Base-by-base conservation (phyloP, 768 basidiomycete genomes). In the Suillus weaverae region DNA sequence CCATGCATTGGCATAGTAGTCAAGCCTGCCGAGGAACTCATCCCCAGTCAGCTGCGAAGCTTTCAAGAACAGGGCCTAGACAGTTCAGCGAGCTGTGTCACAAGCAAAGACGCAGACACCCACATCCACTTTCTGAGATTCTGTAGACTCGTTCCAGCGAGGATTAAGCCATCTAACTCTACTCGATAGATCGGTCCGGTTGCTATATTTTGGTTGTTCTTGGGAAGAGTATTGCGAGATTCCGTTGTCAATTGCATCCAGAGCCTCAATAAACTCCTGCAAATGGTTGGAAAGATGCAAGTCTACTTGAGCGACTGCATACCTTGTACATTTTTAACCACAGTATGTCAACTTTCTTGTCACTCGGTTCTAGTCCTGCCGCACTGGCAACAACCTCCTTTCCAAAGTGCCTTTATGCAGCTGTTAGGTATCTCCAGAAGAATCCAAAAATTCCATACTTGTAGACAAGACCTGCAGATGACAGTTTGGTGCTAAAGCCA, bases 211-310 rank as follows among this genome's bases (percentile, higher is more conserved):
- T 10, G 91, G 85, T 66, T 84, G 80, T 62, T 90, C 74, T 60
- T 89, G 87, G 3, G 81, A 76, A 3, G 88, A 81, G 76, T 92
- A 95, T 72, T 94, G 92, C 3, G 88, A 84, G 68, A 99, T 86
- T 20, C 97, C 97, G 73, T 99, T 99, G 80, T 99, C 97, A 73
- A 95, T 90, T 5, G 85, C 97, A 76, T 97, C 96, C 67, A 98
- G 88, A 11, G 90, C 92, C 78, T 99, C 97, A 53, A 99, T 90
- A 71, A 97, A 95, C 74, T 95, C 93, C 88, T 95, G 65, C 18
- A 57, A 51, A 68, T 64, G 59, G 30, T 64, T 56, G 67, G 61
- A 43, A 39, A 35, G 36, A 57, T 55, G 38, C 61, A 22, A 32
- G 60, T 18, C 59, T 11, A 16, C 2, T 50, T 22, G 32, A 18